Evolutionary conservation across 1,284 basidiomycete species (phyloP), one percentile per base, ranked within the genome.

Genomic region (Trametes hirsuta): DNA sequence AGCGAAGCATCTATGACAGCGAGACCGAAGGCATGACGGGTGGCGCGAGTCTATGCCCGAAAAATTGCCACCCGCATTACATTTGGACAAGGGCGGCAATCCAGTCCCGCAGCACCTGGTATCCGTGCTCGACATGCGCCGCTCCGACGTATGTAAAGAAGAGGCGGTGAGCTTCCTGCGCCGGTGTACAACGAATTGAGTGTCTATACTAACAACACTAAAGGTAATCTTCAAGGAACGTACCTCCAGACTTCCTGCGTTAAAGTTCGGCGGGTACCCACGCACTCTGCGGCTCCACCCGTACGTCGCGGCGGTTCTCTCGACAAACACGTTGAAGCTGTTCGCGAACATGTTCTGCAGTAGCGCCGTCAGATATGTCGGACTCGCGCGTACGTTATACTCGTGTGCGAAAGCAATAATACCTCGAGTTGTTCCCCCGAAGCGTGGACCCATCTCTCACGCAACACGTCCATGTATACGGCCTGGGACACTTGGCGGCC

Each of bases 71-170:
- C 18, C 11, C 48, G 48, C 48, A 15, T 39, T 37, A 50, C 14
- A 49, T 11, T 14, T 11, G 4, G 36, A 50, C 25, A 14, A 58
- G 36, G 9, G 24, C 37, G 2, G 30, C 50, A 18, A 58, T 58
- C 56, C 56, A 58, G 11, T 9, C 4, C 30, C 37, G 35, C 6
- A 58, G 37, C 30, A 2, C 36, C n/a, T 30, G n/a, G 21, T 47
- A 58, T 6, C 49, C 49, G 37, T 52, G 40, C 21, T 58, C 44
- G 4, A 58, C 36, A 36, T 22, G 6, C 8, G 52, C 49, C 1
- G 56, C 56, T 0, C 56, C 56, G 6, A 50, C 56, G 30, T 58
- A 58, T 9, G 42, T 40, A 39, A 44, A 41, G 37, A 58, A 58
- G 0, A 58, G 44, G 36, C 49, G 15, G 36, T 14, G 44, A 12